Evolutionary conservation across 495 filamentous ascomycete species (phyloP), one percentile per base, ranked within the genome.

Genomic region (Podospora fimiseda): DNA sequence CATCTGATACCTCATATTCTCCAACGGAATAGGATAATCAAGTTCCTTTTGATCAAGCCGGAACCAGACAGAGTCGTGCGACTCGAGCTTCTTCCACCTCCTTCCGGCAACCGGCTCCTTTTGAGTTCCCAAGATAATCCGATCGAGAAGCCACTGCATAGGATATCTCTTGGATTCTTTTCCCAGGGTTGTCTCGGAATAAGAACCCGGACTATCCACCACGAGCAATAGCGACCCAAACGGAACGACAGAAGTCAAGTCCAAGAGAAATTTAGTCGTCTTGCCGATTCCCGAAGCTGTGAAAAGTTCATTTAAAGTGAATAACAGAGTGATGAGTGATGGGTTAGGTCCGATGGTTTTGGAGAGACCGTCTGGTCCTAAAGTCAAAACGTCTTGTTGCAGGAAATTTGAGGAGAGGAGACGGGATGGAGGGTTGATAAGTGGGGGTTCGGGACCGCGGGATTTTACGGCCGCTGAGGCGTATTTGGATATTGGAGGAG

Each of bases 271-370:
- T 0, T 68, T 69, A 1, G 92, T 95, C 0, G 92, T 86, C 42
- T 80, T 79, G 3, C 80, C 71, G 49, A 90, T 74, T 2, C 88
- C 90, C 9, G 83, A 77, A 0, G 80, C 75, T 0, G 77, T 75
- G 73, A 95, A 96, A 3, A 98, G 84, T 69, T 98, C 93, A 66
- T 96, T 97, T n/a, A 96, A 80, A 0, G 91, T 95, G 76, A 96
- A 97, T 69, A 96, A 83, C 0, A 96, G 68, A 0, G 93, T 95
- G 3, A 93, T 74, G 0, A 97, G 74, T 2, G 68, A 56, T 1
- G 73, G 69, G 0, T 40, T 8, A 36, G 19, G 18, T 0, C 59
- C 61, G 1, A 83, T 50, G 1, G 82, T 38, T 9, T 60, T 46
- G 9, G 60, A 41, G 3, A 88, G 64, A 0, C 67, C 62, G 0